Percentiles rank a stretch among this genome's conserved stretches.
These are phyloP conservation scores for Venturia asperata DNA, from an alignment of 2,329 filamentous ascomycete genomes.

Conservation along the genomic window DNA sequence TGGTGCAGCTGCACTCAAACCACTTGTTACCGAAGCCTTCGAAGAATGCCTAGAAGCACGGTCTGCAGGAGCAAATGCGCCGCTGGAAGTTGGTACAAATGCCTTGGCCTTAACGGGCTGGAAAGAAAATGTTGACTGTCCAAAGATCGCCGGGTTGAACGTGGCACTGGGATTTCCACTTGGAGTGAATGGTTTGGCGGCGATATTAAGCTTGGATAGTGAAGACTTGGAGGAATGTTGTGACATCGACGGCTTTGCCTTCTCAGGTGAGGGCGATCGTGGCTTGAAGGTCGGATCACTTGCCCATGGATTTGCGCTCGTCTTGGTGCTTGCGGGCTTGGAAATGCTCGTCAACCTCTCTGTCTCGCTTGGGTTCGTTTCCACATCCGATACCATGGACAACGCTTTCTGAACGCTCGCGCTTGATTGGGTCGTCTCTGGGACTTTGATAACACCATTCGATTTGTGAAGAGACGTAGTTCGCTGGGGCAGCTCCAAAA, in stretches of 20 bases:
- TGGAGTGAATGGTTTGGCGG: slow-evolving; percentile 74
- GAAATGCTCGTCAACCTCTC: not conserved
- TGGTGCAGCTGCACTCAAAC: slow-evolving; percentile 70
- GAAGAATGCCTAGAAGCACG: slow-evolving; percentile 48
- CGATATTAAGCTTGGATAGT: slow-evolving; percentile 75
- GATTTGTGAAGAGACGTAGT: slow-evolving; percentile 3
- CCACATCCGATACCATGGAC: slow-evolving; percentile 26
- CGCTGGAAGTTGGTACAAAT: slow-evolving; percentile 7
- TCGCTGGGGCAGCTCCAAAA: slow-evolving; percentile 7
- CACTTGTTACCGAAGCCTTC: slow-evolving; percentile 46
- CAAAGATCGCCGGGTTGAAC: slow-evolving; percentile 41
- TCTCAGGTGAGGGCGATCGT: slow-evolving; percentile 2
- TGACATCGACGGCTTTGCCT: not conserved
- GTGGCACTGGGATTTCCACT: slow-evolving; percentile 44
- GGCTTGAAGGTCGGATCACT: slow-evolving; percentile 19
- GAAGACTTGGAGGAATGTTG: slow-evolving; percentile 61
- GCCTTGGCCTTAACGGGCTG: slow-evolving; percentile 30
- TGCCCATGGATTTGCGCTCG: slow-evolving; percentile 17
- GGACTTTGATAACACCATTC: slow-evolving; percentile 1
- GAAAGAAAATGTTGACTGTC: slow-evolving; percentile 38
- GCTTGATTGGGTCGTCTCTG: not conserved
- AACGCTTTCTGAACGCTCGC: slow-evolving; percentile 18
- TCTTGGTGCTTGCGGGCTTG: not conserved
- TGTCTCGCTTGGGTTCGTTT: slow-evolving; percentile 22
- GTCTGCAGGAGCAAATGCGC: slow-evolving; percentile 26